Percentiles rank a stretch among this genome's conserved stretches.
Evolutionary conservation across 345 rosid species (phyloP).

Genomic region (Salix viminalis): DNA sequence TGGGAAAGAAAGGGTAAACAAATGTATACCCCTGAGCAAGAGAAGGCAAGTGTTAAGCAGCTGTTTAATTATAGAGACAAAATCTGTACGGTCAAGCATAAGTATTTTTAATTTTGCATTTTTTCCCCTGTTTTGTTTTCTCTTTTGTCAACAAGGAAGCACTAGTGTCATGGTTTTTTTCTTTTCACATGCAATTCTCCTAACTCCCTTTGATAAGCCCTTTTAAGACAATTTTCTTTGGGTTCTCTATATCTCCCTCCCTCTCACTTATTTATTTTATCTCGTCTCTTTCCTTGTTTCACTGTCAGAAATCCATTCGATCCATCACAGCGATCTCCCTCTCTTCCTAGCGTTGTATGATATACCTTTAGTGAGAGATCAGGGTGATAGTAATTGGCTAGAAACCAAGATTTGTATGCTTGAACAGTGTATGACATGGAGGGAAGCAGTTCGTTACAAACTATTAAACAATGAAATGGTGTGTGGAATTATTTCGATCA

Average conservation of each 20-base stretch:
- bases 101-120: not conserved
- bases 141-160: not conserved
- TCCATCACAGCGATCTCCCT: no score
- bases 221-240: not conserved
- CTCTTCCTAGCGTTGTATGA: no score
- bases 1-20: constrained; percentile 99
- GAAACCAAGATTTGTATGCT: no score
- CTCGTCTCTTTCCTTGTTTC: not conserved
- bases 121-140: not conserved
- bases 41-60: constrained; percentile 44
- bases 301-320: no score
- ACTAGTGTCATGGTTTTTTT: not conserved
- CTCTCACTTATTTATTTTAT: not conserved
- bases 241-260: not conserved
- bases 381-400: no score
- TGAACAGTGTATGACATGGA: no score
- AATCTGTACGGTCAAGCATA: not conserved
- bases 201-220: not conserved
- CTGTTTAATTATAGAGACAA: not conserved
- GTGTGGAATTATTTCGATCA: no score
- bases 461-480: no score
- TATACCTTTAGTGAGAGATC: no score
- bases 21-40: constrained; percentile 68
- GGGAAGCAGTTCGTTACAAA: no score
- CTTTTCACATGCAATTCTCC: not conserved